Base-by-base conservation (phyloP, 2,329 filamentous ascomycete species). In the Fusarium agapanthi region DNA sequence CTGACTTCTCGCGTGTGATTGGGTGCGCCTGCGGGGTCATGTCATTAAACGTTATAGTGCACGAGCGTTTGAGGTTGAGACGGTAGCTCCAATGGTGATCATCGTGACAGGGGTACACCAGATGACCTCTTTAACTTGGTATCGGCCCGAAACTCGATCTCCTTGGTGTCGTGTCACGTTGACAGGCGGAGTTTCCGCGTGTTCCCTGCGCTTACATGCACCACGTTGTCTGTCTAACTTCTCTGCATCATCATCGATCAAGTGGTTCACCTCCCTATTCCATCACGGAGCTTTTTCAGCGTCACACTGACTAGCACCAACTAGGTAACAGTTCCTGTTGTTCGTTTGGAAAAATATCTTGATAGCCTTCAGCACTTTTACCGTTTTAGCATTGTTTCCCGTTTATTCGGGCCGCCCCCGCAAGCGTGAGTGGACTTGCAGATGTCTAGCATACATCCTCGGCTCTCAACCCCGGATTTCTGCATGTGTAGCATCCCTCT, bases 341-440 rank as follows among this genome's bases (percentile, higher is more conserved):
- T 10, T 34, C 28, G 11, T 16, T 6, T 26, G 13, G 37, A 35
- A 16, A 32, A 43, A 44, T 30, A 38, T 54, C 20, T 53, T 53
- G 13, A 28, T 5, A 13, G n/a, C 7, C n/a, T 35, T 35, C 18
- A 26, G 24, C 13, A 26, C 48, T 22, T 51, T 26, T 34, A 35
- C 48, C 30, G 13, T 51, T 35, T 51, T 35, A 51, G 48, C 26
- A 40, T 40, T 34, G 38, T 32, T 11, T 8, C n/a, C 22, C 24
- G 28, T 65, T 24, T 8, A 69, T 53, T 69, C 66, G 66, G 66
- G 58, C 65, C 65, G 66, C 65, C 58, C 51, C 66, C 51, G 66
- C 65, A 69, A 26, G 35, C 54, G 51, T 53, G 43, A 34, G 45
- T 48, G 65, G 63, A 40, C 37, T 62, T 16, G 30, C 18, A 55